phyloP scores from a whole-genome alignment of 208 protist genomes.

The Leishmania braziliensis region DNA sequence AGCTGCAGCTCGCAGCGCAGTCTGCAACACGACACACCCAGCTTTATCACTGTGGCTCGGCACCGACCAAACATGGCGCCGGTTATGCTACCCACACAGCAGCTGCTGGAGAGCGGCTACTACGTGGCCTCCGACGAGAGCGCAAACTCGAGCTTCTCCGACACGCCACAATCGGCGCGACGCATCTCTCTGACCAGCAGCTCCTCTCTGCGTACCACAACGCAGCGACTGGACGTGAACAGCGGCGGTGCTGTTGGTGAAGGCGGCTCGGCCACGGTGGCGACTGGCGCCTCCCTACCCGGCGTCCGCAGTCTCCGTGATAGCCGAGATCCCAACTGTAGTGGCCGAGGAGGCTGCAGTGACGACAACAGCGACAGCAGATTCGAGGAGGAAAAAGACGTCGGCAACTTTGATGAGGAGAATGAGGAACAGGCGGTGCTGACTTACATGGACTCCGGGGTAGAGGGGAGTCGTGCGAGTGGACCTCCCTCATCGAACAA shows the following conservation, averaged over 20 bases:
- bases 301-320: background rate
- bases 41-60: background rate
- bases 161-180: constrained; percentile 26
- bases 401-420: constrained; percentile 45
- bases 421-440: constrained; percentile 69
- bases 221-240: constrained; percentile 18
- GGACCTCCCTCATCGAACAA: background rate
- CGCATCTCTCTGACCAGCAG: constrained; percentile 20
- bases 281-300: background rate
- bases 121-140: constrained; percentile 32
- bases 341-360: background rate
- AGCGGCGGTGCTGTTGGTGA: background rate
- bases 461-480: background rate
- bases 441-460: constrained; percentile 45
- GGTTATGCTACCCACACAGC: constrained; percentile 15
- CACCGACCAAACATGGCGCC: background rate
- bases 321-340: background rate
- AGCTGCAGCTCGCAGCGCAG: constrained; percentile 12
- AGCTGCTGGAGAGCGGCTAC: constrained; percentile 30
- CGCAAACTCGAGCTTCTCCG: constrained; percentile 67
- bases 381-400: constrained; percentile 10
- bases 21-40: background rate
- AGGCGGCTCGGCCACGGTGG: background rate
- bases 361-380: background rate
- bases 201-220: background rate